Percentiles rank a stretch among this genome's conserved stretches.
Conservation (phyloP, 176 grass and related monocot species). For the Zoysia pacifica region DNA sequence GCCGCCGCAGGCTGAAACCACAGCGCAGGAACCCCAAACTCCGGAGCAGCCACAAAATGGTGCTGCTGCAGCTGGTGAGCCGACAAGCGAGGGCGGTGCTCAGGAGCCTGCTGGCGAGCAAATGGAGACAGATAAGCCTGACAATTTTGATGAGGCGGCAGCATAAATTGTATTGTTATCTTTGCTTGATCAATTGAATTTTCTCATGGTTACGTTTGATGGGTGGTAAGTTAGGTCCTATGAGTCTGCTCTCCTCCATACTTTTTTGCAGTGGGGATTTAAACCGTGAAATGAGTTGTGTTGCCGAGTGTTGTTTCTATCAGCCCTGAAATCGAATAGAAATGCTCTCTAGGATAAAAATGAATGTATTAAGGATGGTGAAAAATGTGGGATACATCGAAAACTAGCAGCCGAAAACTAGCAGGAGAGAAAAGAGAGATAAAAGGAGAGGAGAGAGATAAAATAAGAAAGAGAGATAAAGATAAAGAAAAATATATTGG, state of each 20-base stretch:
- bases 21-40: constrained; percentile 37
- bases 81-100: constrained; percentile 24
- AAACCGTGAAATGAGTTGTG: not conserved
- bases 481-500: too few relatives aligned
- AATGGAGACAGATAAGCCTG: constrained; percentile 70
- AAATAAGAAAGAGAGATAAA: too few relatives aligned
- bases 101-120: constrained; percentile 46
- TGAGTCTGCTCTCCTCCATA: not conserved
- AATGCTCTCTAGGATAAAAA: not conserved
- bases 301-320: not conserved
- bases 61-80: not conserved
- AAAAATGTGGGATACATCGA: too few relatives aligned
- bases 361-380: not conserved
- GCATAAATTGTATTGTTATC: constrained; percentile 26
- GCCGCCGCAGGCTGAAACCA: constrained; percentile 37
- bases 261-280: not conserved
- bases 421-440: too few relatives aligned
- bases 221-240: not conserved
- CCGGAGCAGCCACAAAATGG: constrained; percentile 39
- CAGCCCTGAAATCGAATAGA: not conserved
- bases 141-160: constrained; percentile 16
- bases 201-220: not conserved
- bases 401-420: too few relatives aligned
- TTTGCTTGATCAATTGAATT: not conserved
- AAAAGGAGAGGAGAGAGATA: too few relatives aligned